Conservation (phyloP, 108 stramenopile genomes). For the Schizochytrium sp. region DNA sequence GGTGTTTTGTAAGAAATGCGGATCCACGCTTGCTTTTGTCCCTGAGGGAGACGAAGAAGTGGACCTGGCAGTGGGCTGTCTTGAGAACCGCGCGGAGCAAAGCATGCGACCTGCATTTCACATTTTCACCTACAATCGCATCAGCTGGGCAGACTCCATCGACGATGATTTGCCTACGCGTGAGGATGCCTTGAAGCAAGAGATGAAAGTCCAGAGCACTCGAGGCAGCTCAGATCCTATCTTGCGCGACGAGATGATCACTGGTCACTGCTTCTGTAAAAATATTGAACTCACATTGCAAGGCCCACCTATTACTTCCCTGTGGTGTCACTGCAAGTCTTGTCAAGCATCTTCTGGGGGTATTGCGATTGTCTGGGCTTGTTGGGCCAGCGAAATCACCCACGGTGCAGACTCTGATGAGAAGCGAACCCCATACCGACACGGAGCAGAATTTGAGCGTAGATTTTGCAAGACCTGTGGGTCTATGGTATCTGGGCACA, state of each 20-base stretch:
- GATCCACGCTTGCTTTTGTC: background rate
- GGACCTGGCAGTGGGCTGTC: background rate
- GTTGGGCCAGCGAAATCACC: background rate
- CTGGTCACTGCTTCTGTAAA: background rate
- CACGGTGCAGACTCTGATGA: background rate
- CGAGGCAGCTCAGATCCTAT: background rate
- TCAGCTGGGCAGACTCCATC: background rate
- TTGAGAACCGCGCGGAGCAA: background rate
- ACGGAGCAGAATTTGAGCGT: background rate
- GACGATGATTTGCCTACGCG: background rate
- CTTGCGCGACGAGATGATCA: background rate
- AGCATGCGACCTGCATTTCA: background rate
- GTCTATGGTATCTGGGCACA: background rate
- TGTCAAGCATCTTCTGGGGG: constrained; percentile 14
- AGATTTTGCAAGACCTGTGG: constrained; percentile 18
- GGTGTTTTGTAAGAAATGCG: background rate
- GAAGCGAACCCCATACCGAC: background rate
- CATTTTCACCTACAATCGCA: constrained; percentile 28
- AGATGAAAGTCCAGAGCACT: background rate
- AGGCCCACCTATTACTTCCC: background rate
- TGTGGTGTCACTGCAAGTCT: constrained; percentile 14
- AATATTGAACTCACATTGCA: background rate
- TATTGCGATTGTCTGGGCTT: background rate
- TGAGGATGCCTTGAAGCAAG: background rate
- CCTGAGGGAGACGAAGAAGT: background rate